These are phyloP conservation scores for Trichoderma parareesei DNA, from an alignment of 495 filamentous ascomycete genomes.

Conservation along the genomic window DNA sequence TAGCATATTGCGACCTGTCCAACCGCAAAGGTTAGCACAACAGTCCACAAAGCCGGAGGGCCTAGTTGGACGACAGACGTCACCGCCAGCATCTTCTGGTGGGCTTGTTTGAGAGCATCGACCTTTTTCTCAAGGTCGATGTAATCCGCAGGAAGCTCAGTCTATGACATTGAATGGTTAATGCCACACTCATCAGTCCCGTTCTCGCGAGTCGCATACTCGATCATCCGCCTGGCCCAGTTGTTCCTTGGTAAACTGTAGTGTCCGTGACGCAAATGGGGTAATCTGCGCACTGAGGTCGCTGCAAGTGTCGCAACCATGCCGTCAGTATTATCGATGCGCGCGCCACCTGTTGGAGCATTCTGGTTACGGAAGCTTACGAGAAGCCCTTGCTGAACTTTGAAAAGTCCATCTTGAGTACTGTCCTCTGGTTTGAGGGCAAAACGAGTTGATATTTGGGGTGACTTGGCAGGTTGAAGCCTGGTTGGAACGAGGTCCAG, in stretches of 20 bases:
- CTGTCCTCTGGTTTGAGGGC: no score
- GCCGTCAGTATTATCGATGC: slow-evolving; percentile 11
- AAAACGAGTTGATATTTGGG: neutral
- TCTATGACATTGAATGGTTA: slow-evolving; percentile 39
- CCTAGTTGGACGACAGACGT: slow-evolving; percentile 55
- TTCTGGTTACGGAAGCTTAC: neutral
- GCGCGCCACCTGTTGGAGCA: neutral
- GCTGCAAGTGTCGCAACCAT: slow-evolving; percentile 20
- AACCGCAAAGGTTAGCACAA: slow-evolving; percentile 15
- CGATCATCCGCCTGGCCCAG: slow-evolving; percentile 92
- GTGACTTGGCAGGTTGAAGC: neutral
- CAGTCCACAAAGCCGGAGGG: neutral
- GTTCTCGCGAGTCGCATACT: slow-evolving; percentile 36
- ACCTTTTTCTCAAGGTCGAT: slow-evolving; percentile 98
- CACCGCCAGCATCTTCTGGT: slow-evolving; percentile 92
- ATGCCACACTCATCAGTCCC: slow-evolving; percentile 13
- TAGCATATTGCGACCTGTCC: slow-evolving; percentile 80
- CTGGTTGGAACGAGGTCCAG: neutral
- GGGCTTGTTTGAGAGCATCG: slow-evolving; percentile 93
- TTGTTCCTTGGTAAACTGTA: slow-evolving; percentile 96
- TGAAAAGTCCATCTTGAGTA: slow-evolving; percentile 14
- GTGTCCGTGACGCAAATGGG: slow-evolving; percentile 85
- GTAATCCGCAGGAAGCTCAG: slow-evolving; percentile 93
- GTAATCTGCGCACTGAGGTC: slow-evolving; percentile 52
- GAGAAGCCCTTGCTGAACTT: slow-evolving; percentile 14